Conservation (phyloP, 2,329 filamentous ascomycete species). For the Thermochaetoides dissita region DNA sequence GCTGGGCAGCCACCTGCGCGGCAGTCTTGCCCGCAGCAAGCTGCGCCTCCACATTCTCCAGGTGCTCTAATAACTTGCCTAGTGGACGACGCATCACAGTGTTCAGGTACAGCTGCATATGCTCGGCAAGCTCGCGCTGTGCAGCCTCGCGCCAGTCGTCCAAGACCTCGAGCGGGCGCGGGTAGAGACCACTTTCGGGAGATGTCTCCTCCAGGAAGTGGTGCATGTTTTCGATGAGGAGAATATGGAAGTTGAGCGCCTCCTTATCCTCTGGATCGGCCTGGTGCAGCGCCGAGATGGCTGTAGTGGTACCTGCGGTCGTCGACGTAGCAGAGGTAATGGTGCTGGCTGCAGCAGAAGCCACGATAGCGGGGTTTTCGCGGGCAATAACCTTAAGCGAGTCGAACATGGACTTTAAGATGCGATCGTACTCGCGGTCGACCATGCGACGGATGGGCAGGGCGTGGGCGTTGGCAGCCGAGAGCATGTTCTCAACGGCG, state of each 20-base stretch:
- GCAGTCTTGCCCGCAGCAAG: constrained; percentile 45
- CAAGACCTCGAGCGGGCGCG: constrained; percentile 58
- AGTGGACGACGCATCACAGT: constrained; percentile 80
- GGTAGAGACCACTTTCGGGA: constrained; percentile 23
- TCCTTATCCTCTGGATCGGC: constrained; percentile 77
- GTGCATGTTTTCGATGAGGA: constrained; percentile 98
- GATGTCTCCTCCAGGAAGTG: constrained; percentile 70
- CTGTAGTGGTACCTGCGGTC: constrained; percentile 20
- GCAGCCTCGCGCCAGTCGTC: constrained; percentile 74
- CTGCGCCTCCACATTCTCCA: constrained; percentile 75
- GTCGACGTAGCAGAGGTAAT: constrained; percentile 8
- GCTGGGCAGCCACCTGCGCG: constrained; percentile 57
- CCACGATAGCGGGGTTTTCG: constrained; percentile 43
- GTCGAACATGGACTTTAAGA: constrained; percentile 94
- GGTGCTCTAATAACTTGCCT: constrained; percentile 79
- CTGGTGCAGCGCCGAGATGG: constrained; percentile 18
- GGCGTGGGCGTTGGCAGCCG: constrained; percentile 34
- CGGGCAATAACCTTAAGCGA: constrained; percentile 85
- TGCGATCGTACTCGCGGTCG: constrained; percentile 74
- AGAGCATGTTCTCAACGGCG: constrained; percentile 72
- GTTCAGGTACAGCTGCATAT: constrained; percentile 74
- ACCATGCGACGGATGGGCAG: constrained; percentile 60
- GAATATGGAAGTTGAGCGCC: constrained; percentile 89
- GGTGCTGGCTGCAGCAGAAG: constrained; percentile 19
- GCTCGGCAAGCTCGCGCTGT: constrained; percentile 64